These are phyloP conservation scores for Paecilomyces niveus DNA, from an alignment of 2,329 filamentous ascomycete species.

Conservation along the genomic window DNA sequence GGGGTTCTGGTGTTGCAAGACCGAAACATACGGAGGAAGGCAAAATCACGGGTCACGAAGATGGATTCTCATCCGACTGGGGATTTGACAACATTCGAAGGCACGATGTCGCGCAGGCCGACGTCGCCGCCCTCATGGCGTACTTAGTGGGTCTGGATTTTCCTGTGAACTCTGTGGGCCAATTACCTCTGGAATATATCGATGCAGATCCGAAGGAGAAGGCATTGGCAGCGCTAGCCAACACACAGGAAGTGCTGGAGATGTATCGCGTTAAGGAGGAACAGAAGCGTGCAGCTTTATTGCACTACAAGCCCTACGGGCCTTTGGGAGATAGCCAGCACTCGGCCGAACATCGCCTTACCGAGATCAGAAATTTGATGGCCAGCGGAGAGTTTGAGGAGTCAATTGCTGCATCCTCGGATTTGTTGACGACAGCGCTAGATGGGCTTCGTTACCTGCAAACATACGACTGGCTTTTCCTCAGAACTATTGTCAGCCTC, in stretches of 20 bases:
- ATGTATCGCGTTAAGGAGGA: constrained; percentile 95
- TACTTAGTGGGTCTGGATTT: constrained; percentile 83
- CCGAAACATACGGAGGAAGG: constrained; percentile 53
- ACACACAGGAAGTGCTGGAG: constrained; percentile 80
- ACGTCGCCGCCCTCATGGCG: constrained; percentile 91
- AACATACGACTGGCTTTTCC: constrained; percentile 97
- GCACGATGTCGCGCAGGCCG: constrained; percentile 88
- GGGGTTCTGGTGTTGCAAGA: constrained; percentile 83
- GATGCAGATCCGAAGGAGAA: constrained; percentile 67
- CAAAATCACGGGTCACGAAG: constrained; percentile 75
- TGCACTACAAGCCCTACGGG: constrained; percentile 71
- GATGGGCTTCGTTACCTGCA: constrained; percentile 87
- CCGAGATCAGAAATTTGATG: constrained; percentile 62
- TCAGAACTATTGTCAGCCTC: constrained; percentile 77
- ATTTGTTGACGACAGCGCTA: constrained; percentile 68
- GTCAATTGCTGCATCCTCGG: constrained; percentile 71
- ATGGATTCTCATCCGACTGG: constrained; percentile 83
- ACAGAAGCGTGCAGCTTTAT: constrained; percentile 65
- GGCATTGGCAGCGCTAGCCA: constrained; percentile 74
- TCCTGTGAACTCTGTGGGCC: constrained; percentile 92
- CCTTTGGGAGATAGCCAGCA: constrained; percentile 56
- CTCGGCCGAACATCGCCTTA: constrained; percentile 60
- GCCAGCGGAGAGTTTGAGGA: constrained; percentile 59
- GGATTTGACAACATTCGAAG: constrained; percentile 69
- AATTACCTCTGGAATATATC: constrained; percentile 78